Evolutionary conservation across 352 stramenopile genomes (phyloP), one percentile per base, ranked within the genome.

Genomic region (Pythium inflatum): DNA sequence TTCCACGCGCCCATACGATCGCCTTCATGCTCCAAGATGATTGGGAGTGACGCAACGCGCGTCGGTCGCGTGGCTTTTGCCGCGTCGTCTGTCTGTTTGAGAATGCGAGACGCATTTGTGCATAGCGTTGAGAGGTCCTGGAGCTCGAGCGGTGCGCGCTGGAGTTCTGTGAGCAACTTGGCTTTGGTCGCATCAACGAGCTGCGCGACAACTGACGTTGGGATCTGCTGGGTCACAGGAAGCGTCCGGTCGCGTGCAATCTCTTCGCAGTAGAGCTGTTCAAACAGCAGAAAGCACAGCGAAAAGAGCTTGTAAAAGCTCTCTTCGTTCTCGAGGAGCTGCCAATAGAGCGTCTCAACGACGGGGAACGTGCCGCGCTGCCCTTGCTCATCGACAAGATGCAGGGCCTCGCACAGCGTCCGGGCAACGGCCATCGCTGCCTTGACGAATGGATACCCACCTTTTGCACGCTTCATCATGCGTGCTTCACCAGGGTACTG

Each of bases 401-500:
- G 67, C 30, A 89, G 73, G 20, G 65, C 71, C 68, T 90, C 74
- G 49, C 77, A 81, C 38, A 90, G 62, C 2, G 74, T 78, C n/a
- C 82, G 71, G 2, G 78, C 74, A 9, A 90, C 65, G 22, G 79
- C 81, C 48, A 89, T 74, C 7, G 77, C 80, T 0, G 79, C 74
- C 67, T 90, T 88, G 45, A 74, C 81, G 58, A 92, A 92, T 25
- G 81, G 84, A 34, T 92, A 90, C 2, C 84, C 82, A 12, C 78
- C 74, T 4, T 81, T 76, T 11, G 70, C 68, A 11, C 82, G 80
- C 64, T 80, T 83, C 80, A 92, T 89, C 80, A 92, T 89, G 40
- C 67, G 72, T 30, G 78, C 66, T 75, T 92, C 84, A 20, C 74
- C 83, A 11, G 74, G 74, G 38, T 85, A 85, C 25, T 70, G 82